phyloP scores from a whole-genome alignment of 805 yeast genomes.

The Saturnispora zaruensis region DNA sequence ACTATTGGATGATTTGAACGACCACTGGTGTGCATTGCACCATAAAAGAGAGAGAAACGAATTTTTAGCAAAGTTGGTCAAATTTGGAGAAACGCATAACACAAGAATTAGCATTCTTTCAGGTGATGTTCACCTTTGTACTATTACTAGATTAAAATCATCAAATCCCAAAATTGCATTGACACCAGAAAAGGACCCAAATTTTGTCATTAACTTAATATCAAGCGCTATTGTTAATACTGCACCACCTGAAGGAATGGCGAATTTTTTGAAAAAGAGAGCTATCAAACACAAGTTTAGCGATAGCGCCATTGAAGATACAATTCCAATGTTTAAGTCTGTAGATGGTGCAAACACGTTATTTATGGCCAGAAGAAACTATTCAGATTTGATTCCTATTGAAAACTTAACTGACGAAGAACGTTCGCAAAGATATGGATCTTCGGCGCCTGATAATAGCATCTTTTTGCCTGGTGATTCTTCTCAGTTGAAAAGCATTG shows the following conservation, averaged over 20 bases:
- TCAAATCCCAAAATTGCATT: conserved; percentile 35
- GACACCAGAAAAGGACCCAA: conserved; percentile 59
- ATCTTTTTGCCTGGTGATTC: conserved; percentile 18
- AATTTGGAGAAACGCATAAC: conserved; percentile 54
- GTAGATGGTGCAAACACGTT: conserved; percentile 47
- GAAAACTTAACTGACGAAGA: conserved; percentile 25
- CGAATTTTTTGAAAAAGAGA: conserved; percentile 59
- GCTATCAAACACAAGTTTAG: conserved; percentile 62
- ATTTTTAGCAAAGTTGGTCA: conserved; percentile 51
- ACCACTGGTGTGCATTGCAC: conserved; percentile 89
- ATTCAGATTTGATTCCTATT: conserved; percentile 58
- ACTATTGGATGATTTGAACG: conserved; percentile 85
- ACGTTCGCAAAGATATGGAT: conserved; percentile 24
- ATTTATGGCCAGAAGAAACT: conserved; percentile 60
- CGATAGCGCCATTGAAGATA: conserved; percentile 62
- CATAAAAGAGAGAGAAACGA: conserved; percentile 82
- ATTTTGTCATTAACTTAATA: conserved; percentile 73
- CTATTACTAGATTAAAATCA: conserved; percentile 68
- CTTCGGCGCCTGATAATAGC: neutral
- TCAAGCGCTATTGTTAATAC: conserved; percentile 87
- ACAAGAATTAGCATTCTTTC: conserved; percentile 76
- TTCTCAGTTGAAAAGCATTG: conserved; percentile 14
- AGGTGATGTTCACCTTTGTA: conserved; percentile 91
- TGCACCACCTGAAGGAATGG: conserved; percentile 89
- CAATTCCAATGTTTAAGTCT: conserved; percentile 58